phyloP scores from a whole-genome alignment of 495 filamentous ascomycete genomes.

The Filosporella fistucella region DNA sequence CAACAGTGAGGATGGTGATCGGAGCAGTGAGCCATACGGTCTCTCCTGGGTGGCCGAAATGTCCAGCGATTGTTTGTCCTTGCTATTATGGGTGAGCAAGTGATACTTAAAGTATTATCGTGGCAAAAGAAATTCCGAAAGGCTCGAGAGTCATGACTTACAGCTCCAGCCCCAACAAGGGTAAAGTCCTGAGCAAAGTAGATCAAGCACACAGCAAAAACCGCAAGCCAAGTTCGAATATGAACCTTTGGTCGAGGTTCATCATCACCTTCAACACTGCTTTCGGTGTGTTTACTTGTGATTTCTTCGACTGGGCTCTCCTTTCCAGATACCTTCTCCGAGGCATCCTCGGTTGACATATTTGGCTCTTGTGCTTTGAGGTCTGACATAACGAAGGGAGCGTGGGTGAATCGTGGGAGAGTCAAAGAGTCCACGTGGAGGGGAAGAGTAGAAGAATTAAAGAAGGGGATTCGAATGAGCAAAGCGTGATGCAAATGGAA shows the following conservation, averaged over 20 bases:
- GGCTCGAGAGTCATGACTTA: conserved; percentile 10
- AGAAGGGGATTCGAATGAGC: no score
- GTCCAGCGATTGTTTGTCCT: conserved; percentile 14
- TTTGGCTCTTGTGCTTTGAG: not conserved
- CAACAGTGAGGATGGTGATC: conserved; percentile 28
- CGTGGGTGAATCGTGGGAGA: not conserved
- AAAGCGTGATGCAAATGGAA: no score
- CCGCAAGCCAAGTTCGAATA: conserved; percentile 26
- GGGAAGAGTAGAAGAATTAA: not conserved
- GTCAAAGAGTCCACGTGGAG: not conserved
- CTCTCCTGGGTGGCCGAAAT: conserved; percentile 15
- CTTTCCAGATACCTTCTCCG: not conserved
- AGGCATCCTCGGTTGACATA: not conserved
- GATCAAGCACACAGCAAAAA: conserved; percentile 29
- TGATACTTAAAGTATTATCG: not conserved
- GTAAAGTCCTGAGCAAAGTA: conserved; percentile 28
- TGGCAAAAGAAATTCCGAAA: not conserved
- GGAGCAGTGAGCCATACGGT: conserved; percentile 25
- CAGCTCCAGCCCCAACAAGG: conserved; percentile 30
- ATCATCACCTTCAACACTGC: not conserved
- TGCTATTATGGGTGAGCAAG: not conserved
- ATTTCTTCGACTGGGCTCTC: not conserved
- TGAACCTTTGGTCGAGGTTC: conserved; percentile 25
- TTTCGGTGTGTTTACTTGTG: not conserved
- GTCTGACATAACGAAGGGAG: not conserved